Evolutionary conservation across 768 basidiomycete genomes (phyloP), one percentile per base, ranked within the genome.

Genomic region (Trichaptum fuscoviolaceum): DNA sequence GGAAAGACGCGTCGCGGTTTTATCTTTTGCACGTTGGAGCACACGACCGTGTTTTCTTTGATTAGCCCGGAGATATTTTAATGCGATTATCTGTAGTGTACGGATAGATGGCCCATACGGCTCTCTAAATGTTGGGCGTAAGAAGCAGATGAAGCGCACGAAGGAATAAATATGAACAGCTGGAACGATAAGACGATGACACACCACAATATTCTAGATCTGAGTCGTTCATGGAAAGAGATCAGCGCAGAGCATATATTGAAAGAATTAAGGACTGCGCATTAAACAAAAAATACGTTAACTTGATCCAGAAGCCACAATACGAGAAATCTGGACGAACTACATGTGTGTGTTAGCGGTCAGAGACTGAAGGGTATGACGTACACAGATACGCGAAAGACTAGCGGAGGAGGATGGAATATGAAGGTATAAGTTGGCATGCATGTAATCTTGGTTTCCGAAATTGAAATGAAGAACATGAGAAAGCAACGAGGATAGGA

Each of bases 401-500:
- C 12, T 52, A 52, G 15, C 20, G 20, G 42, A 15, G 20, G 42
- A 52, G 15, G 42, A 52, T 52, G 2, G 42, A 52, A 52, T 52
- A 20, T 52, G 42, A 52, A 52, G 42, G 42, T 52, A 52, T 52
- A 52, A 52, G 20, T 20, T 52, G 42, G 42, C 20, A 52, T 52
- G 42, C 42, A 52, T 52, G 42, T 52, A 52, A 52, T 15, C 42
- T 52, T 52, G 42, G 42, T 52, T 52, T 52, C 42, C 42, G 42
- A 52, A 15, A 12, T 6, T 52, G 42, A 52, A 52, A 52, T 15
- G 42, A 30, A 30, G 30, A 30, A 20, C 42, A 52, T 20, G 42
- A 52, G 42, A 52, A 52, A 52, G 42, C 42, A 52, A 52, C 42
- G 42, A 52, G 42, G 42, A 52, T 52, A 52, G 42, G 42, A 52